Conservation (phyloP, 2,329 filamentous ascomycete species). For the Penicillium sp. region DNA sequence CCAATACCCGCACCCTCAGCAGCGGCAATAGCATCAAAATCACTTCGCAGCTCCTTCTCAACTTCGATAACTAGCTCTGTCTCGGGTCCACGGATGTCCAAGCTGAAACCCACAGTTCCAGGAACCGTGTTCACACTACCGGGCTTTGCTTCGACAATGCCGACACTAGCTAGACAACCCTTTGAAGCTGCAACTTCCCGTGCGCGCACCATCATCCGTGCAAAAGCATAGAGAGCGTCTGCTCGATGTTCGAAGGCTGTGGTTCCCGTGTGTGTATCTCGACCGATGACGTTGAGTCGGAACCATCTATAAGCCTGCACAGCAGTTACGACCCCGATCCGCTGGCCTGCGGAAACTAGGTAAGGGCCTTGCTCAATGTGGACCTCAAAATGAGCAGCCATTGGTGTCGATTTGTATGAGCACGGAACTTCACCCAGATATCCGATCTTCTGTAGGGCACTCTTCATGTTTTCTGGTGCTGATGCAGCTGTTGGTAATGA, state of each 20-base stretch:
- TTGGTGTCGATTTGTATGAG: slow-evolving; percentile 59
- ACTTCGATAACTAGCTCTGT: slow-evolving; percentile 59
- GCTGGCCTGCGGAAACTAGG: slow-evolving; percentile 62
- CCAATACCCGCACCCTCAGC: slow-evolving; percentile 55
- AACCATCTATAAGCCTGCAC: slow-evolving; percentile 77
- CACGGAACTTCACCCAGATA: slow-evolving; percentile 61
- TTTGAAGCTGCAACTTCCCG: slow-evolving; percentile 62
- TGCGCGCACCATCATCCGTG: slow-evolving; percentile 65
- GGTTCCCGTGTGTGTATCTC: slow-evolving; percentile 72
- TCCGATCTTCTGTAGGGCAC: slow-evolving; percentile 68
- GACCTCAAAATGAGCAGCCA: slow-evolving; percentile 74
- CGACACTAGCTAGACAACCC: slow-evolving; percentile 65
- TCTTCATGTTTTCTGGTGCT: slow-evolving; percentile 61
- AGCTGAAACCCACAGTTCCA: slow-evolving; percentile 63
- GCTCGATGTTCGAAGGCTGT: slow-evolving; percentile 66
- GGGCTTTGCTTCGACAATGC: slow-evolving; percentile 65
- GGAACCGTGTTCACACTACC: slow-evolving; percentile 74
- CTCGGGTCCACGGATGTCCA: slow-evolving; percentile 64
- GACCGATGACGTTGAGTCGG: slow-evolving; percentile 63
- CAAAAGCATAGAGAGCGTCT: slow-evolving; percentile 67
- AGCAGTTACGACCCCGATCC: slow-evolving; percentile 68
- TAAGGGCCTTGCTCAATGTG: slow-evolving; percentile 83
- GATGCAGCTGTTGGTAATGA: slow-evolving; percentile 49
- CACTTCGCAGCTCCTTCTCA: slow-evolving; percentile 55
- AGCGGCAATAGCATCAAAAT: slow-evolving; percentile 60